Evolutionary conservation across 192 early-diverging fungal species (phyloP).

Genomic region (Coemansia sp.): DNA sequence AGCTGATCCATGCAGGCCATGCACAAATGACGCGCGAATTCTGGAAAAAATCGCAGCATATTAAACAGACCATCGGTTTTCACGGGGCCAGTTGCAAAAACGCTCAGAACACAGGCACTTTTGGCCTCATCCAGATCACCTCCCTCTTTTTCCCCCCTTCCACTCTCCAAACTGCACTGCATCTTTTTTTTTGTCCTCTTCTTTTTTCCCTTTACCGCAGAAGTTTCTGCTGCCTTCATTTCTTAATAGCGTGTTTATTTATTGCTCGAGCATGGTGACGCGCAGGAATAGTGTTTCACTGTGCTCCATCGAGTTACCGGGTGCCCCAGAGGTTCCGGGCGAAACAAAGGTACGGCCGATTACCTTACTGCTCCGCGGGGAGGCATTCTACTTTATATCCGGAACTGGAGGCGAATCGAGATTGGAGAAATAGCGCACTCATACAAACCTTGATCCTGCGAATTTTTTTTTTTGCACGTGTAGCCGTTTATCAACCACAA

Average conservation of each 20-base stretch:
- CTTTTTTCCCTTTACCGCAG: no score
- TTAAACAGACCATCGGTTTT: no score
- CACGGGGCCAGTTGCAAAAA: no score
- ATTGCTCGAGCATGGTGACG: background rate
- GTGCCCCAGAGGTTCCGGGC: slow-evolving; percentile 20
- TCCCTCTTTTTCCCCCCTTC: background rate
- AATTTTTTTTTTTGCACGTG: background rate
- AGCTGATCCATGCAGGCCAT: background rate
- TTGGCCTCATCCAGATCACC: no score
- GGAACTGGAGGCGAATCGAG: no score
- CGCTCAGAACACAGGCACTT: no score
- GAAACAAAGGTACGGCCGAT: slow-evolving; percentile 36
- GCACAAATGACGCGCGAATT: background rate
- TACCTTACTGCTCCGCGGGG: no score
- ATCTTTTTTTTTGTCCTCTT: no score
- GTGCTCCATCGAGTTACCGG: slow-evolving; percentile 35
- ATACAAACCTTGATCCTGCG: background rate
- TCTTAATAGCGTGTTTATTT: background rate
- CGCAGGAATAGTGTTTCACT: background rate
- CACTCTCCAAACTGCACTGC: background rate
- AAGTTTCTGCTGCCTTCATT: no score
- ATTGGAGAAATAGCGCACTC: no score
- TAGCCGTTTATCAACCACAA: slow-evolving; percentile 37
- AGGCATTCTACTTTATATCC: no score
- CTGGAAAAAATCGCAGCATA: background rate